Evolutionary conservation across 2,329 filamentous ascomycete genomes (phyloP), one percentile per base, ranked within the genome.

Genomic region (Teratosphaeria pseudoeucalypti): DNA sequence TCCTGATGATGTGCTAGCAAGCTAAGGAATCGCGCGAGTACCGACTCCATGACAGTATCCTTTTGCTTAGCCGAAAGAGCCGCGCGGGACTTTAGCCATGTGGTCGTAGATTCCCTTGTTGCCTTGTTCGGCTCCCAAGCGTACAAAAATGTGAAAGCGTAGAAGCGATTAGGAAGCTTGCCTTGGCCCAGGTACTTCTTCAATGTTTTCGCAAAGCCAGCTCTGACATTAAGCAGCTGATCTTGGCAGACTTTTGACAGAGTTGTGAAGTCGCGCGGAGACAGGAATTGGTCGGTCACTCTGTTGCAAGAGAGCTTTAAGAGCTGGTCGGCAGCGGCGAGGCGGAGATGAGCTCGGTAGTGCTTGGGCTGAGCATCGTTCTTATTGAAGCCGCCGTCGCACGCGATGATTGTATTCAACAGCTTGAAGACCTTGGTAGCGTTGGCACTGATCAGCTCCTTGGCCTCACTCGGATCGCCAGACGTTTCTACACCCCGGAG

Each of bases 1-100:
- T 99, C 94, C 1, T 92, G 92, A 72, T 99, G 94, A 71, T 97
- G 92, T 5, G 92, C 92, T 52, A 99, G 81, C 52, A 99, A 77
- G 55, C 91, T 94, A 57, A 99, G 79, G 37, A 97, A 81, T 9
- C 94, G 85, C 29, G 89, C 85, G 71, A 97, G 88, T 12, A 87
- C 82, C 26, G 85, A 83, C 74, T 97, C 92, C 77, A 99, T 84
- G 7, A 88, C 81, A 10, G 81, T 84, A 34, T 77, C 75, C 60
- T 77, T 73, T 65, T 74, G 74, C 56, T 79, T 76, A 2, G 79
- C 75, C 68, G 89, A 89, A 58, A 82, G 80, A 23, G 85, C 83
- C 9, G 87, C 85, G 14, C 92, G 85, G 53, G 92, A 92, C 57
- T 89, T 86, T 56, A 97, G 84, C 92, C 94, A 99, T 0, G 90